phyloP scores from a whole-genome alignment of 176 grass and related monocot species.

The Pontederia crassipes region DNA sequence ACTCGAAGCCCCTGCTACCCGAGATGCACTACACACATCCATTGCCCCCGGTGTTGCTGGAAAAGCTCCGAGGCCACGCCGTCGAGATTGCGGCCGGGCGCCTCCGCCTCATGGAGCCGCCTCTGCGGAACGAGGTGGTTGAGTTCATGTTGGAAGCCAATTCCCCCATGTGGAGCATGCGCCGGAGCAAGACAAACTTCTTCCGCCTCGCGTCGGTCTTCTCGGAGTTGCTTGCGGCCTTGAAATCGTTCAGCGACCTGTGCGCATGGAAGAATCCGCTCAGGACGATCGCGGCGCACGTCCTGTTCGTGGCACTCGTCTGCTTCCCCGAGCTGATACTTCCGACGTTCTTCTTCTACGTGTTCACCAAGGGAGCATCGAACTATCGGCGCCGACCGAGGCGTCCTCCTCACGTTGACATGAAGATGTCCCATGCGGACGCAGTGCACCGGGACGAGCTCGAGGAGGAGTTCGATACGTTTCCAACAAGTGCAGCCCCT shows the following conservation, averaged over 20 bases:
- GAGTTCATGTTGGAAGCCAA: constrained; percentile 83
- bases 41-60: constrained; percentile 60
- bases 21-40: constrained; percentile 84
- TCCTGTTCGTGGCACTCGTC: constrained; percentile 73
- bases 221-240: constrained; percentile 51
- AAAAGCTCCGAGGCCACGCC: constrained; percentile 56
- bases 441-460: constrained; percentile 53
- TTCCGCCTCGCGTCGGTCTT: constrained; percentile 86
- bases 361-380: constrained; percentile 87
- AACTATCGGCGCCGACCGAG: constrained; percentile 62
- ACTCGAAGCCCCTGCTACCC: constrained; percentile 68
- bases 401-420: constrained; percentile 78
- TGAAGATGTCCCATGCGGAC: constrained; percentile 60
- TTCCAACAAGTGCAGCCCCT: constrained; percentile 45
- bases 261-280: constrained; percentile 82
- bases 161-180: constrained; percentile 84
- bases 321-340: constrained; percentile 86
- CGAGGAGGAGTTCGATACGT: constrained; percentile 94
- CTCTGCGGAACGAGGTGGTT: constrained; percentile 74
- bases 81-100: constrained; percentile 48
- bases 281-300: constrained; percentile 64
- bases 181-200: constrained; percentile 96
- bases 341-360: constrained; percentile 73
- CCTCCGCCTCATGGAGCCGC: constrained; percentile 78
- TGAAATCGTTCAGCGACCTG: constrained; percentile 61